Evolutionary conservation across 208 protist genomes (phyloP), one percentile per base, ranked within the genome.

Genomic region (Herpetomonas samuelpessoai): DNA sequence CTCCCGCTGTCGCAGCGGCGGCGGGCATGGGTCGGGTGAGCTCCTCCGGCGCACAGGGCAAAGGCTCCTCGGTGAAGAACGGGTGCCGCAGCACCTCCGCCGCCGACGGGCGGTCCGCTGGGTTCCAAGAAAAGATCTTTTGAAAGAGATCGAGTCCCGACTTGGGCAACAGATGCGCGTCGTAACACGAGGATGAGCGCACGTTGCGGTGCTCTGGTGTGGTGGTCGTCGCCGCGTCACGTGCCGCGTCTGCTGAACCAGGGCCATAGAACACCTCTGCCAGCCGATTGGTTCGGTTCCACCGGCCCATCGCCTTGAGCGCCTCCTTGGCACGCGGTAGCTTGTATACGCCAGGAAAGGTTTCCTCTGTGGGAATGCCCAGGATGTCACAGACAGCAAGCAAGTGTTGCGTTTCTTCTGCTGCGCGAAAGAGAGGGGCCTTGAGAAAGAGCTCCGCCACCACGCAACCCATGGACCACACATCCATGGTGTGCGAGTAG

Each of bases 381-480:
- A 99, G 72, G n/a, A 91, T 65, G 47, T 93, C 65, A 51, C 92
- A 97, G 21, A 98, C 72, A 4, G 76, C 77, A n/a, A 69, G 71
- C 12, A 98, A 76, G 61, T 97, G 91, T 47, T 92, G 82, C 26
- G 71, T 64, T 52, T 98, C 96, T 1, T 54, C 73, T n/a, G 72
- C 63, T 7, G 92, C 90, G 29, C 63, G 73, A 39, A 99, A 99
- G 14, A 99, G 83, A 6, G 98, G 98, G 38, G 88, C 76, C 31
- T 98, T 96, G 2, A 99, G 61, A 46, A 99, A 91, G 14, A 99
- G 69, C 78, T 99, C 98, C 2, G 96, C 98, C 31, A 99, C 73
- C 26, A 99, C 98, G 83, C 97, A 99, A 18, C 94, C 97, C 3
- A 85, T 58, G 12, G 94, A 98, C 97, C 96, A 99, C 18, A 98